Evolutionary conservation across 2,329 filamentous ascomycete species (phyloP), one percentile per base, ranked within the genome.

Genomic region (Emergomyces pasteurianus): DNA sequence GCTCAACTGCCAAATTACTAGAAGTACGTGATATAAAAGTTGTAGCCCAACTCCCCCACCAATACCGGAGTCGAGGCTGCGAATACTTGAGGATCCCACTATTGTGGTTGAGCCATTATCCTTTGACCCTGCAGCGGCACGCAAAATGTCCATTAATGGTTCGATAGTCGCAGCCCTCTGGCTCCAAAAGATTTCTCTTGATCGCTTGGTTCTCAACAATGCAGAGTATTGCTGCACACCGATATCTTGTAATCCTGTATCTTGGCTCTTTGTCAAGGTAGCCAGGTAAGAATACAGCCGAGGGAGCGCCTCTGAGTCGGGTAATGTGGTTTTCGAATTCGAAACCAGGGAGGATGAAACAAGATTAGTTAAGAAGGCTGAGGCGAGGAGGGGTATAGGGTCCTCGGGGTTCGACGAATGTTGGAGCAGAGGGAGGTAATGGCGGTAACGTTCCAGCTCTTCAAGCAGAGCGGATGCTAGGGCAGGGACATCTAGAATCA

Each of bases 1-100:
- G 71, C 91, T 96, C 67, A 99, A 80, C 78, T 97, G 92, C 94
- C 94, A 99, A 62, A 99, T 79, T 14, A 95, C 92, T 58, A 99
- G 81, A 26, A 99, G 82, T 18, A 96, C 89, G 70, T 96, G 90
- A 73, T 99, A 99, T 47, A 99, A 82, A 47, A 97, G 82, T 74
- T 99, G 94, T 47, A 99, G 79, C 1, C 91, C 90, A 62, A 99
- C 90, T 9, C 91, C 91, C 56, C 91, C 90, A 61, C 78, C 75
- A 52, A 86, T 75, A 47, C 81, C 78, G 58, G 77, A 75, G 63
- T 91, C 87, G 36, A 88, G 85, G 61, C 83, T 82, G 58, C 85
- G 86, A 64, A 82, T 81, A 67, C 81, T 82, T 55, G 75, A 70
- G 53, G 75, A 70, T 31, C 79, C 79, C 64, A 77, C 81, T 67